Base-by-base conservation (phyloP, 1,139 yeast genomes). In the Yamadazyma siamensis region DNA sequence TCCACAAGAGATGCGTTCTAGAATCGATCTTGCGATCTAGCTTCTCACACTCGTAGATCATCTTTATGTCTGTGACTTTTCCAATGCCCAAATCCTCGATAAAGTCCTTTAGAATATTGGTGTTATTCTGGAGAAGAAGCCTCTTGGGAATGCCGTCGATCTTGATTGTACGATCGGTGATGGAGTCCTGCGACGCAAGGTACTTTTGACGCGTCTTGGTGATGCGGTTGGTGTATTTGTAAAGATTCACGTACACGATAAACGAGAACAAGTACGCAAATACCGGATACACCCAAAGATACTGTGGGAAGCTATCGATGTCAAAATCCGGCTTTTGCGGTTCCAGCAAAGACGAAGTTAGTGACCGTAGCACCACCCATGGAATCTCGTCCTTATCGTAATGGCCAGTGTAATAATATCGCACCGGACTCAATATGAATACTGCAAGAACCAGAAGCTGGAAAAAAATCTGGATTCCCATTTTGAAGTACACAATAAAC, bases 161-260 rank as follows among this genome's bases (percentile, higher is more conserved):
- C 36, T 94, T 65, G 33, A 91, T 84, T 0, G 98, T 91, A 48
- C 96, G 68, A 63, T 91, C 98, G 0, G 97, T 88, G 33, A 91
- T 75, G 5, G 96, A 82, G 52, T 85, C 83, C 52, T 89, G 97
- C 30, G 79, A 75, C 0, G 97, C 97, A 43, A 91, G 63, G 51
- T 85, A 85, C 41, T 71, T 67, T 52, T 91, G 98, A 35, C 98
- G 71, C 13, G 84, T 80, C 35, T 71, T 66, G 17, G 89, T 81
- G 23, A 91, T 87, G 35, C 71, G 65, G 38, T 71, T 69, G 0
- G 96, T 86, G 44, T 80, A 91, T 19, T 75, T 64, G 44, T 79
- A 70, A 34, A 89, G 55, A 44, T 77, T 70, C 40, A 71, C 69
- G 31, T 80, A 65, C 1, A 91, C 77, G 26, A 88, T 54, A 13